These are phyloP conservation scores for Phytophthora hibernalis DNA, from an alignment of 352 stramenopile species.

Conservation along the genomic window DNA sequence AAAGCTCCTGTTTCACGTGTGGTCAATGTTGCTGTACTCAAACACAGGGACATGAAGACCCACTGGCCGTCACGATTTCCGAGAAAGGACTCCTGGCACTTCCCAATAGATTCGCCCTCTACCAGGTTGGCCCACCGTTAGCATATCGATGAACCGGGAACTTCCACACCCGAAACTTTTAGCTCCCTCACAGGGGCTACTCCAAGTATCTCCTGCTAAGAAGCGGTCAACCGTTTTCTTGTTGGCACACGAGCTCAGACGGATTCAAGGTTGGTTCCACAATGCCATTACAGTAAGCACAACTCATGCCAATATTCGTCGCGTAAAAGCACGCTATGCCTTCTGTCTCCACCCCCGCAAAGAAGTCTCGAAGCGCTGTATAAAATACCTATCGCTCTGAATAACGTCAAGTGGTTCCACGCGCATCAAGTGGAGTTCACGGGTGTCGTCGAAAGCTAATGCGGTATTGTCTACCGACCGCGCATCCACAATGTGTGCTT, in stretches of 20 bases:
- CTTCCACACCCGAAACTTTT: not conserved
- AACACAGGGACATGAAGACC: no score
- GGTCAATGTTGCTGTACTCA: no score
- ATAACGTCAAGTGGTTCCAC: slow-evolving; percentile 78
- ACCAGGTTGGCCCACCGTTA: not conserved
- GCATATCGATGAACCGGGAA: slow-evolving; percentile 1
- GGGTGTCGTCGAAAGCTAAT: slow-evolving; percentile 45
- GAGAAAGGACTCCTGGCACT: slow-evolving; percentile 1
- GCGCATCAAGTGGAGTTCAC: slow-evolving; percentile 62
- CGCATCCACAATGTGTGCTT: slow-evolving; percentile 80
- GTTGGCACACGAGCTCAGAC: no score
- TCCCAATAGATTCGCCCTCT: slow-evolving; percentile 2
- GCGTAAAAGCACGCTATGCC: not conserved
- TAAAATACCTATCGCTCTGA: slow-evolving; percentile 55
- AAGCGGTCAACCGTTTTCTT: not conserved
- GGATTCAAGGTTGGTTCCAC: no score
- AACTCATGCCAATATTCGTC: no score
- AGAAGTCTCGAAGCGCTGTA: slow-evolving; percentile 54
- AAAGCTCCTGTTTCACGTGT: no score
- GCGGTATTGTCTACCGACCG: slow-evolving; percentile 34
- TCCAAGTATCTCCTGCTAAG: not conserved
- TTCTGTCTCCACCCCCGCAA: slow-evolving; percentile 29
- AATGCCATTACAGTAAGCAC: no score
- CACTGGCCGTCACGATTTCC: no score
- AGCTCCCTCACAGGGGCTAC: not conserved